Evolutionary conservation across 78 protist genomes (phyloP).

Genomic region (Dictyostelium firmibasis): DNA sequence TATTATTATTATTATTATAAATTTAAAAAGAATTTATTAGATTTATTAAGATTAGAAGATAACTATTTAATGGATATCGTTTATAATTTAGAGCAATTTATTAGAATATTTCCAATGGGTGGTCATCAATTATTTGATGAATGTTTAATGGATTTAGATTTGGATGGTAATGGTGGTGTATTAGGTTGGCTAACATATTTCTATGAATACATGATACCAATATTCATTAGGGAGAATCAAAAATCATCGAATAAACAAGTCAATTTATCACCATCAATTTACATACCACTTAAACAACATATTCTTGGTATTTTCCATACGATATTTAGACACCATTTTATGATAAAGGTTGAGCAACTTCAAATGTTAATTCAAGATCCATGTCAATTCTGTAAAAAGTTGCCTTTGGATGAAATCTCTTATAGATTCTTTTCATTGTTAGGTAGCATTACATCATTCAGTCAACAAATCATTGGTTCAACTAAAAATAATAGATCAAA

Average conservation of each 20-base stretch:
- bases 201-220: slow-evolving; percentile 34
- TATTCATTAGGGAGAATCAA: slow-evolving; percentile 2
- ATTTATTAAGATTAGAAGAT: slow-evolving; percentile 55
- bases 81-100: slow-evolving; percentile 10
- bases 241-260: not conserved
- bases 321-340: slow-evolving; percentile 8
- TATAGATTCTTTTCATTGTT: not conserved
- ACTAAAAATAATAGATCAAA: slow-evolving; percentile 9
- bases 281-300: slow-evolving; percentile 16
- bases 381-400: slow-evolving; percentile 11
- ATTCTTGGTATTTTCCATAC: slow-evolving; percentile 16
- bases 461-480: not conserved
- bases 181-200: slow-evolving; percentile 4
- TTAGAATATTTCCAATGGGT: slow-evolving; percentile 20
- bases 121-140: slow-evolving; percentile 24
- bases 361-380: not conserved
- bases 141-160: not conserved
- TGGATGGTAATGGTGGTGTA: not conserved
- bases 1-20: not conserved
- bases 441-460: not conserved
- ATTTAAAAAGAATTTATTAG: slow-evolving; percentile 5
- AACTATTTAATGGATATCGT: slow-evolving; percentile 30
- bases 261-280: not conserved
- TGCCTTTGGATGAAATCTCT: not conserved
- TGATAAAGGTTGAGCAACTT: slow-evolving; percentile 26